Base-by-base conservation (phyloP, 2,329 filamentous ascomycete species). In the Didymella arachidicola region DNA sequence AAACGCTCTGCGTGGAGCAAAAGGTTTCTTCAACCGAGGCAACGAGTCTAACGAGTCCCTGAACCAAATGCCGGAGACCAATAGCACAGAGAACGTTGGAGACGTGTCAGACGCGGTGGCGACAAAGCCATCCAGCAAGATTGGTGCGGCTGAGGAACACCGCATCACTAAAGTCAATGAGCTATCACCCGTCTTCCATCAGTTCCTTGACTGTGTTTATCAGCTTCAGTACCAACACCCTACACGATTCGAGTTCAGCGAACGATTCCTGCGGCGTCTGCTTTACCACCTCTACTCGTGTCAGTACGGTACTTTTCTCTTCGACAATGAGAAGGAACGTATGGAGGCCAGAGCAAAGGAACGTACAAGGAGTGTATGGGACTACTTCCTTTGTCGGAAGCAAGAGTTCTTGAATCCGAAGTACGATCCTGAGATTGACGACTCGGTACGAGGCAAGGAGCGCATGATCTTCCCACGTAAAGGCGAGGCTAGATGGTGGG, bases 231-330 rank as follows among this genome's bases (percentile, higher is more conserved):
- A 91, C 60, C 95, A 98, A 74, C 83, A 94, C 69, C 93, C 93
- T 0, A 90, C 87, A 7, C 89, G 93, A 0, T 99, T 99, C 72
- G 94, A 99, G 75, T 99, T 93, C 78, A 98, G 96, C 67, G 95
- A 98, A 75, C 88, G 94, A 4, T 98, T 99, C 76, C 80, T 99
- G 7, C 86, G 92, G 26, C 87, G 95, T 19, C 81, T 99, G 3
- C 82, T 98, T 1, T 99, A 98, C 73, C 95, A 99, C 74, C 84
- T 96, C 1, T 94, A 98, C 73, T 94, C 94, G 0, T 97, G 93
- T 66, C 95, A 99, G 74, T 99, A 97, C 64, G 95, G 95, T 44
- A 97, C 94, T 0, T 99, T 99, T 74, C 83, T 99, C 5, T 97
- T 91, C 78, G 97, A 99, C 79, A 96, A 87, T 55, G 95, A 99